Percentiles rank a stretch among this genome's conserved stretches.
phyloP scores from a whole-genome alignment of 768 basidiomycete species.

The Russula compacta region DNA sequence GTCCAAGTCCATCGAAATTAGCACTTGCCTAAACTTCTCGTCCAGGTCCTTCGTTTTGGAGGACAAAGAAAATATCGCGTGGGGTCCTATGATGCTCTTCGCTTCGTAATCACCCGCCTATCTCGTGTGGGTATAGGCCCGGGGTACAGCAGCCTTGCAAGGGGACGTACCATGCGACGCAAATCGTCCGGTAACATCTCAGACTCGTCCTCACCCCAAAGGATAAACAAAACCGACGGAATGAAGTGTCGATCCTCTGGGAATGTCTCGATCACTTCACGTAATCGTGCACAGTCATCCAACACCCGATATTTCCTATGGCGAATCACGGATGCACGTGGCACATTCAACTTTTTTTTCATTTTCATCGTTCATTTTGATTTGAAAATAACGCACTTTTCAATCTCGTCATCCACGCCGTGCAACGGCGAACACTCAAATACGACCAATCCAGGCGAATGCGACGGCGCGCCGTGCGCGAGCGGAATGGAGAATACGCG shows the following conservation, averaged over 20 bases:
- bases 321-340: background rate
- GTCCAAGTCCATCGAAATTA: conserved; percentile 42
- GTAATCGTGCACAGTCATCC: conserved; percentile 63
- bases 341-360: background rate
- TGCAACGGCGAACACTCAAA: conserved; percentile 67
- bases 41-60: conserved; percentile 49
- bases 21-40: conserved; percentile 37
- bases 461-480: conserved; percentile 21
- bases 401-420: conserved; percentile 53
- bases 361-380: background rate
- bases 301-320: conserved; percentile 59
- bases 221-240: conserved; percentile 52
- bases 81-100: conserved; percentile 34
- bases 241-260: conserved; percentile 49
- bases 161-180: conserved; percentile 44
- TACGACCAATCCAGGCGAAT: conserved; percentile 54
- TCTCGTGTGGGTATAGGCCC: background rate
- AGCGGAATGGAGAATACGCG: conserved; percentile 53
- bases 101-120: conserved; percentile 44
- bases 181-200: conserved; percentile 40
- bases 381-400: conserved; percentile 38
- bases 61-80: conserved; percentile 41
- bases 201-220: conserved; percentile 45
- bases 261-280: conserved; percentile 49
- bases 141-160: background rate